These are phyloP conservation scores for Colletotrichum musicola DNA, from an alignment of 2,329 filamentous ascomycete genomes.

Conservation along the genomic window DNA sequence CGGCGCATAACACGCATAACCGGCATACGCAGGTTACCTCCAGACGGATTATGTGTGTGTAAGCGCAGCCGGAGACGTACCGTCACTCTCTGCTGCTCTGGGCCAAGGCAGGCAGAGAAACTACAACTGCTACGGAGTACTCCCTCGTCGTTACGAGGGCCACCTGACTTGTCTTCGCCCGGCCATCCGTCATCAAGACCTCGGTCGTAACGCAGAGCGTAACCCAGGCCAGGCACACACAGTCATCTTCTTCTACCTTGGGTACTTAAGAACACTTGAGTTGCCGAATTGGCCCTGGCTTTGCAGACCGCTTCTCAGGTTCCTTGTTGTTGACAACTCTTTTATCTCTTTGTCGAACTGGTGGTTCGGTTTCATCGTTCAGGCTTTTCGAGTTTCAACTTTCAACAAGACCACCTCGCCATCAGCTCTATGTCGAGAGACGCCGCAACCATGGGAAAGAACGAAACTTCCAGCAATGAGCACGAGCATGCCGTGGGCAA, in stretches of 20 bases:
- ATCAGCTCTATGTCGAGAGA: not conserved
- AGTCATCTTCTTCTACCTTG: constrained; percentile 7
- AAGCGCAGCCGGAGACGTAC: not conserved
- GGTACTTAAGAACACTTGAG: constrained; percentile 6
- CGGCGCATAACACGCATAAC: constrained; percentile 12
- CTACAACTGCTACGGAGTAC: not conserved
- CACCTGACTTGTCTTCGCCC: not conserved
- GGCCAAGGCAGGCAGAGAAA: constrained; percentile 12
- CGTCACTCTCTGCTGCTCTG: not conserved
- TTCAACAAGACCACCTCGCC: no score
- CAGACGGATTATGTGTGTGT: not conserved
- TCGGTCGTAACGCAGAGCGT: constrained; percentile 11
- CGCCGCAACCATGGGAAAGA: constrained; percentile 38
- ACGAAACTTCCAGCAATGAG: constrained; percentile 31
- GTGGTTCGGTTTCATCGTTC: not conserved
- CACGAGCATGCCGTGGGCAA: constrained; percentile 31
- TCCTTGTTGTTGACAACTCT: constrained; percentile 9
- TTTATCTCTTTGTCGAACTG: not conserved
- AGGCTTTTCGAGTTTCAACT: no score
- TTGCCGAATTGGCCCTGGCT: constrained; percentile 10
- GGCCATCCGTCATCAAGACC: not conserved
- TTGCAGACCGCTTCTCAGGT: not conserved
- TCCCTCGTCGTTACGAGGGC: constrained; percentile 15
- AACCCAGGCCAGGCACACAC: not conserved
- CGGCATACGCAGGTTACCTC: constrained; percentile 4